These are phyloP conservation scores for Phialophora tarda DNA, from an alignment of 2,329 filamentous ascomycete genomes.

Conservation along the genomic window DNA sequence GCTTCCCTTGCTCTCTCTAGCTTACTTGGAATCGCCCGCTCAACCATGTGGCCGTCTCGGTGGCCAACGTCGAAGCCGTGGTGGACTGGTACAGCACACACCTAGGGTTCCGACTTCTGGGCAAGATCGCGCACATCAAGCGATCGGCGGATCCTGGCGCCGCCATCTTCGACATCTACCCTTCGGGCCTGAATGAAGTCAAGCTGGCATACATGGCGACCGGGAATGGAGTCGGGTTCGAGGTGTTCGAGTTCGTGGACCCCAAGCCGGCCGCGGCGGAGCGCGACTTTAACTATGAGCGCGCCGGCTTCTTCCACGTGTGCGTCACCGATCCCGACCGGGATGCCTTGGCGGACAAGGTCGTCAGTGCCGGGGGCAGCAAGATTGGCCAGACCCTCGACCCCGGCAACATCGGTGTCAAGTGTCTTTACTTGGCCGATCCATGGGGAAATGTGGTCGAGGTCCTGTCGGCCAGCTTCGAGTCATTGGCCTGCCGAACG, in stretches of 20 bases:
- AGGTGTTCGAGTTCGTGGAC: constrained; percentile 46
- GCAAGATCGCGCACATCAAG: constrained; percentile 43
- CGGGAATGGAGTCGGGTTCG: constrained; percentile 45
- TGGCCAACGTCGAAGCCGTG: constrained; percentile 22
- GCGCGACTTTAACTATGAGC: constrained; percentile 39
- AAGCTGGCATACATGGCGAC: constrained; percentile 43
- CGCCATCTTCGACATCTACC: constrained; percentile 48
- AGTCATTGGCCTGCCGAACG: constrained; percentile 16
- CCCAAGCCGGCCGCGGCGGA: constrained; percentile 29
- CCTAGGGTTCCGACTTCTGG: constrained; percentile 35
- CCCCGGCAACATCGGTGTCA: constrained; percentile 7
- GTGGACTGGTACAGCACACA: constrained; percentile 23
- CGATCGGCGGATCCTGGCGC: constrained; percentile 50
- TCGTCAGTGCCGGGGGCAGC: constrained; percentile 41
- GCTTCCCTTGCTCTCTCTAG: not conserved
- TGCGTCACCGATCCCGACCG: constrained; percentile 44
- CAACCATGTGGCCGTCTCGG: constrained; percentile 27
- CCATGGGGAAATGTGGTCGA: constrained; percentile 26
- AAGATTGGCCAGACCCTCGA: constrained; percentile 40
- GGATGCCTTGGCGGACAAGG: constrained; percentile 41
- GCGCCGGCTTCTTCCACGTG: constrained; percentile 47
- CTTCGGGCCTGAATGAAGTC: constrained; percentile 41
- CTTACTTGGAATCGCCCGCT: constrained; percentile 14
- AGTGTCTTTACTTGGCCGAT: constrained; percentile 21
- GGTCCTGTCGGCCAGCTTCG: constrained; percentile 17